Evolutionary conservation across 2,329 filamentous ascomycete species (phyloP).

Genomic region (Ploettnerulaceae sp.): DNA sequence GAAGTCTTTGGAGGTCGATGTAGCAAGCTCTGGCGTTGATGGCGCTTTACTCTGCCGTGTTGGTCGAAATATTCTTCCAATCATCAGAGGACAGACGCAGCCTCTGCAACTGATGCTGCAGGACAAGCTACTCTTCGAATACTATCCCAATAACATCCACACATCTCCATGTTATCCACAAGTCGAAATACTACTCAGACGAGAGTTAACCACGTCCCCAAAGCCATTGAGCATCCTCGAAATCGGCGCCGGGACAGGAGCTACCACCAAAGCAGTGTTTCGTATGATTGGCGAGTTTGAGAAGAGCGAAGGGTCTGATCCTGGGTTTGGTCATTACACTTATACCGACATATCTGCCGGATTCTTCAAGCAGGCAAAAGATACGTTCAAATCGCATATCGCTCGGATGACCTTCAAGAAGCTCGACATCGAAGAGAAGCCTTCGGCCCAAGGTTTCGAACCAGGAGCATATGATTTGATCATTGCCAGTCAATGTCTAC

Average conservation of each 20-base stretch:
- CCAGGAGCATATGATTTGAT: constrained; percentile 23
- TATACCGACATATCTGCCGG: constrained; percentile 31
- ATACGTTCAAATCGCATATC: constrained; percentile 1
- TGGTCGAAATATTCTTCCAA: not conserved
- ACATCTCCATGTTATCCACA: not conserved
- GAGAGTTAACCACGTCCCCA: not conserved
- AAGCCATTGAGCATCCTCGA: not conserved
- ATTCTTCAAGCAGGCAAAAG: constrained; percentile 36
- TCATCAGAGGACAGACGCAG: not conserved
- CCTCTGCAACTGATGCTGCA: not conserved
- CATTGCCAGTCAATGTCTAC: constrained; percentile 23
- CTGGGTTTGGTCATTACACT: constrained; percentile 7
- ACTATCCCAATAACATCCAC: not conserved
- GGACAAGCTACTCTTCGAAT: not conserved
- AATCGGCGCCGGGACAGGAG: not conserved
- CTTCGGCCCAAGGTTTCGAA: constrained; percentile 20
- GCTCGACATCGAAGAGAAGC: constrained; percentile 11
- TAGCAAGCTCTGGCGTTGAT: not conserved
- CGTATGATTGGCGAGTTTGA: not conserved
- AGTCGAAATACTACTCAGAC: not conserved
- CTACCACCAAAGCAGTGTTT: not conserved
- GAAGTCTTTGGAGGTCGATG: too few relatives aligned
- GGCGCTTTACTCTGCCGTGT: not conserved
- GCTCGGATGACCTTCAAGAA: constrained; percentile 7
- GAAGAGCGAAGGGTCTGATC: not conserved